phyloP scores from a whole-genome alignment of 169 alveolate genomes.

The Cryptosporidium meleagridis region DNA sequence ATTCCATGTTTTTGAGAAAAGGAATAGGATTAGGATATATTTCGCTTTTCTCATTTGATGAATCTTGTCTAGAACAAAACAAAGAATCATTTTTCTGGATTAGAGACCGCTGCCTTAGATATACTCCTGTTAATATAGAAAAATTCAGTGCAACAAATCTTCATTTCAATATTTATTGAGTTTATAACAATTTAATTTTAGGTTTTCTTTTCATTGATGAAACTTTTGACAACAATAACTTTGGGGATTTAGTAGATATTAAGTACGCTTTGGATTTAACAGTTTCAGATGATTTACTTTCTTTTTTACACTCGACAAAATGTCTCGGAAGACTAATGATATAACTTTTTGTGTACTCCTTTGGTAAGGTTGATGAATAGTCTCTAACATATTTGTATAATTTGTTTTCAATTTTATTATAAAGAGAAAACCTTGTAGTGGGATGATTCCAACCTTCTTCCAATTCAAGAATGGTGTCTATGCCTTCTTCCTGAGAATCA shows the following conservation, averaged over 20 bases:
- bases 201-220: slow-evolving; percentile 27
- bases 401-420: background rate
- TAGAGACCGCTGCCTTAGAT: slow-evolving; percentile 19
- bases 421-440: slow-evolving; percentile 45
- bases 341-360: slow-evolving; percentile 28
- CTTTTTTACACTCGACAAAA: background rate
- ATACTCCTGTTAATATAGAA: slow-evolving; percentile 53
- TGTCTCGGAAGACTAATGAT: slow-evolving; percentile 35
- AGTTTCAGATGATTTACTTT: background rate
- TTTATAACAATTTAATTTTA: background rate
- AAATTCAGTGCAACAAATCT: background rate
- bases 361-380: slow-evolving; percentile 13
- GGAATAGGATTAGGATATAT: slow-evolving; percentile 68
- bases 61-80: slow-evolving; percentile 5
- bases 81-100: slow-evolving; percentile 45
- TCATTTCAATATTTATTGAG: slow-evolving; percentile 45
- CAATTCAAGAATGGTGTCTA: slow-evolving; percentile 24
- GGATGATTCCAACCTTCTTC: slow-evolving; percentile 60
- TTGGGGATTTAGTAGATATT: slow-evolving; percentile 60
- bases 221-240: slow-evolving; percentile 38
- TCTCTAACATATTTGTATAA: slow-evolving; percentile 41
- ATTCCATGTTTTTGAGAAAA: slow-evolving; percentile 24
- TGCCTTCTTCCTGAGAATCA: slow-evolving; percentile 12
- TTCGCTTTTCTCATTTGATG: slow-evolving; percentile 21
- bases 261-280: slow-evolving; percentile 2